Conservation (phyloP, 768 basidiomycete species). For the Auricularia auricula-judae region DNA sequence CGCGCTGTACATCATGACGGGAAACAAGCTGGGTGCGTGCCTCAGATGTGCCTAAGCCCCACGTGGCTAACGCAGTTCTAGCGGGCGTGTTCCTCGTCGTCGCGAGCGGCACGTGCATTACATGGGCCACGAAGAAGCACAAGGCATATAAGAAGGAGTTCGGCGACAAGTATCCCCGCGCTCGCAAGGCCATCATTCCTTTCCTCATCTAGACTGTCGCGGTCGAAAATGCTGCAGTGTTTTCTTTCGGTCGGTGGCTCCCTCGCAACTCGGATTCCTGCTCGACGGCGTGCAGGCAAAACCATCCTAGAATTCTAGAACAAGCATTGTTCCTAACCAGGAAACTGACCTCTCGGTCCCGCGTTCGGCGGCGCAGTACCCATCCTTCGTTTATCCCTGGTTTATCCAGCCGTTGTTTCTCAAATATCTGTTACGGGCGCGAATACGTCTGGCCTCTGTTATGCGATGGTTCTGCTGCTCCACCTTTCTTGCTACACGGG, state of each 20-base stretch:
- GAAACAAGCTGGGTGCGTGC: slow-evolving; percentile 59
- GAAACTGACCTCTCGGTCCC: too few species aligned
- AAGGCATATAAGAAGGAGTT: slow-evolving; percentile 86
- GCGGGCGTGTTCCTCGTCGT: neutral
- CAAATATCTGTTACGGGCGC: too few species aligned
- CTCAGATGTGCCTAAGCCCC: neutral
- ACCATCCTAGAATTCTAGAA: too few species aligned
- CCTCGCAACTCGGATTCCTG: too few species aligned
- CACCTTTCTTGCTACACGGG: too few species aligned
- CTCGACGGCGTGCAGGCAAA: too few species aligned
- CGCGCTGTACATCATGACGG: slow-evolving; percentile 63
- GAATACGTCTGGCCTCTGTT: too few species aligned
- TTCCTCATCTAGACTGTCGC: slow-evolving; percentile 37
- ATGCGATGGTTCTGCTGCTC: too few species aligned
- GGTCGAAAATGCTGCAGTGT: neutral
- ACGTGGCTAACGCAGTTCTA: slow-evolving; percentile 1
- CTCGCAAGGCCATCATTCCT: slow-evolving; percentile 71
- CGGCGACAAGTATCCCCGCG: slow-evolving; percentile 68
- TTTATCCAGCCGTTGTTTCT: too few species aligned
- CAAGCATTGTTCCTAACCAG: too few species aligned
- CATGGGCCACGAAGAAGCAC: slow-evolving; percentile 92
- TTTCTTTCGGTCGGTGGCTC: neutral
- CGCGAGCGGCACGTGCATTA: neutral
- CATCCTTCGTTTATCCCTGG: too few species aligned
- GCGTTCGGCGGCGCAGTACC: too few species aligned